These are phyloP conservation scores for Mucor irregularis DNA, from an alignment of 371 early-diverging fungal genomes.

Conservation along the genomic window DNA sequence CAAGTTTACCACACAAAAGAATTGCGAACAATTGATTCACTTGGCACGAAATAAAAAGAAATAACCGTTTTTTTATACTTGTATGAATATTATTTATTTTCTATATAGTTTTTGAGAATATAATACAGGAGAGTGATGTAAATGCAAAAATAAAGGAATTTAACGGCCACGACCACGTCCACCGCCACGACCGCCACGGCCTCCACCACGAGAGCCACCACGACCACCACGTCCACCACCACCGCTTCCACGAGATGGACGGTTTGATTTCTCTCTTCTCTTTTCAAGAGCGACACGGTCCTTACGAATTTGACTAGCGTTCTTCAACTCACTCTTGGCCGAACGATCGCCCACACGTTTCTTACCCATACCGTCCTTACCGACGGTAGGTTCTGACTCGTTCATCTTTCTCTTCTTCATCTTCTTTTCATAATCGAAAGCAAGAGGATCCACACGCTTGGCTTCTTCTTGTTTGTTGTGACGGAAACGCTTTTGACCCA, in stretches of 20 bases:
- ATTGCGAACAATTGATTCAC: slow-evolving; percentile 22
- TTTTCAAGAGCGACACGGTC: slow-evolving; percentile 78
- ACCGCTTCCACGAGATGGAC: slow-evolving; percentile 17
- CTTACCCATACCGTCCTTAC: slow-evolving; percentile 51
- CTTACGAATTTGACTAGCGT: slow-evolving; percentile 83
- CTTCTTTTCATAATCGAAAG: slow-evolving; percentile 68
- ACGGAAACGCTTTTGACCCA: slow-evolving; percentile 57
- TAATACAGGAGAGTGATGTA: no score
- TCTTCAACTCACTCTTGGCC: slow-evolving; percentile 78
- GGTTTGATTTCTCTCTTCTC: slow-evolving; percentile 70
- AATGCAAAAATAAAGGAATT: background rate
- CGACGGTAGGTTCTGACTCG: slow-evolving; percentile 12
- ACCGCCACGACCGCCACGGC: background rate
- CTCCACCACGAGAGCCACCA: slow-evolving; percentile 1
- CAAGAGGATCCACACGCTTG: slow-evolving; percentile 64
- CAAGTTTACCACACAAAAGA: slow-evolving; percentile 25
- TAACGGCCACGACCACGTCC: slow-evolving; percentile 6
- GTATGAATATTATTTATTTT: no score
- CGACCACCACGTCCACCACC: slow-evolving; percentile 6
- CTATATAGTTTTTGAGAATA: no score
- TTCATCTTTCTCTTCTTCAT: slow-evolving; percentile 59
- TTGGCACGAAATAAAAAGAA: background rate
- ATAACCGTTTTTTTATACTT: no score
- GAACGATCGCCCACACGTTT: slow-evolving; percentile 48
- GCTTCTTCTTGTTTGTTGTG: slow-evolving; percentile 64